Evolutionary conservation across 140 eudicot species (phyloP).

Genomic region (Cichorium intybus): DNA sequence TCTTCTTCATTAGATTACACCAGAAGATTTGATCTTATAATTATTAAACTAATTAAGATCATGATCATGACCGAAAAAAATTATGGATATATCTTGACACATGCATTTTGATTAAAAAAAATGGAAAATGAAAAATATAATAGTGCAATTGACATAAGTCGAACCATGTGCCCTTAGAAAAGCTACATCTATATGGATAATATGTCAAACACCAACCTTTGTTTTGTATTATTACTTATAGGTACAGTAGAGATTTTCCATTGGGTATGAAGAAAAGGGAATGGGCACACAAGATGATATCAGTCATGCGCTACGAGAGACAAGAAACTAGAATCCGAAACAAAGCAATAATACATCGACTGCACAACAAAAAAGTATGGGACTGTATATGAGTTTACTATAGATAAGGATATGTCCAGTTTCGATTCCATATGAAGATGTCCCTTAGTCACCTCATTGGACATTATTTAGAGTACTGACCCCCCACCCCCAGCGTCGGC

Average conservation of each 20-base stretch:
- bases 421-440: conserved; percentile 26
- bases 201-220: neutral
- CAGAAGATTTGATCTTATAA: neutral
- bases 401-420: neutral
- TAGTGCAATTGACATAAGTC: neutral
- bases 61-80: neutral
- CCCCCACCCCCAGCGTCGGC: neutral
- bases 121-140: neutral
- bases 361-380: neutral
- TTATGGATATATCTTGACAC: neutral
- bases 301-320: conserved; percentile 15
- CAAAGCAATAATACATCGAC: neutral
- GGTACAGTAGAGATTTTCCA: neutral
- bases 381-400: conserved; percentile 12
- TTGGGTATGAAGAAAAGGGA: conserved; percentile 1
- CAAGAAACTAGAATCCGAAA: conserved; percentile 28
- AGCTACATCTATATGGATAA: conserved; percentile 5
- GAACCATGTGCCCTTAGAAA: conserved; percentile 3
- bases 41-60: neutral
- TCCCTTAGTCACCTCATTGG: conserved; percentile 40
- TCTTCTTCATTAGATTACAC: neutral
- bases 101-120: neutral
- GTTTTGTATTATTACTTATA: neutral
- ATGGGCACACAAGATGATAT: conserved; percentile 24
- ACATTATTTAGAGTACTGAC: too few relatives aligned